phyloP scores from a whole-genome alignment of 2,329 filamentous ascomycete species.

The Sarocladium kiliense region DNA sequence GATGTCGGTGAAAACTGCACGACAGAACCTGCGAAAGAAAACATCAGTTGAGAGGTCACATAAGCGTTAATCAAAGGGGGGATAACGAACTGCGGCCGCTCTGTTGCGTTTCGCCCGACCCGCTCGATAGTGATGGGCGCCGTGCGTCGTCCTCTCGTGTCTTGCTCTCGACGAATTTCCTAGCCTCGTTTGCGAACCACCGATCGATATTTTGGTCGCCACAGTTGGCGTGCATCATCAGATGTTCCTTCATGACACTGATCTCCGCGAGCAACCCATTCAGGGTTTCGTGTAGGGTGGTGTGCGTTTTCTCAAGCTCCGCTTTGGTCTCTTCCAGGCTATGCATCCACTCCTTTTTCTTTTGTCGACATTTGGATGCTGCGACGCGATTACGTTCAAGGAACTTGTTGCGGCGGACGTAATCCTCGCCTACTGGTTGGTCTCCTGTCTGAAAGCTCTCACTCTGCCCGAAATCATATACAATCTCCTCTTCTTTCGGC shows the following conservation, averaged over 20 bases:
- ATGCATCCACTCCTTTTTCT: constrained; percentile 51
- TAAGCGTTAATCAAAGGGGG: background rate
- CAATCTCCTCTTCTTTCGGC: background rate
- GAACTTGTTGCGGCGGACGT: constrained; percentile 41
- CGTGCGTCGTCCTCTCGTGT: background rate
- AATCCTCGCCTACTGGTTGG: background rate
- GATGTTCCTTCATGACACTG: constrained; percentile 40
- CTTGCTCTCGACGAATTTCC: constrained; percentile 36
- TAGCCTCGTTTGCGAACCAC: constrained; percentile 49
- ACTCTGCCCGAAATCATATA: constrained; percentile 21
- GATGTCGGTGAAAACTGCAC: constrained; percentile 10
- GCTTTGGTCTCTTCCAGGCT: constrained; percentile 42
- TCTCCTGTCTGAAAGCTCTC: constrained; percentile 10
- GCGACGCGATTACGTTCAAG: constrained; percentile 68
- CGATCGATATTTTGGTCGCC: constrained; percentile 47
- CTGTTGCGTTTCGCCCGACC: background rate
- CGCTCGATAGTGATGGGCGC: background rate
- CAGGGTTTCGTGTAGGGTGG: constrained; percentile 37
- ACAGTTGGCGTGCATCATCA: constrained; percentile 49
- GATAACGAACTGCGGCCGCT: background rate
- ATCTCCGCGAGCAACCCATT: constrained; percentile 38
- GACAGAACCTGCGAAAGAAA: background rate
- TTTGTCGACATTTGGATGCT: constrained; percentile 69
- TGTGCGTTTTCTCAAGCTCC: constrained; percentile 38
- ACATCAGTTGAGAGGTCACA: constrained; percentile 1